phyloP scores from a whole-genome alignment of 257 asterid species.

The Nemophila menziesii region DNA sequence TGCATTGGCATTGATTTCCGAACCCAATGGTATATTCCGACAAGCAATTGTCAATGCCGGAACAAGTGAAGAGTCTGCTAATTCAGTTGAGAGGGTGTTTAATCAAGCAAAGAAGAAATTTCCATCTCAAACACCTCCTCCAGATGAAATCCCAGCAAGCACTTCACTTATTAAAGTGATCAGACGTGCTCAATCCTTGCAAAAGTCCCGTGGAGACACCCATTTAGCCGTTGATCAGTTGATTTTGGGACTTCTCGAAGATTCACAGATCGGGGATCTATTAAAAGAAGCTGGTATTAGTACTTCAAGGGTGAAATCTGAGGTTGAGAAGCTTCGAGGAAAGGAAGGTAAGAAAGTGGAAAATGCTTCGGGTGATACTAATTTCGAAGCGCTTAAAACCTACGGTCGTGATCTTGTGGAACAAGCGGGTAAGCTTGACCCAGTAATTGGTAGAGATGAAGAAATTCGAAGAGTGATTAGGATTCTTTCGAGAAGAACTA shows the following conservation, averaged over 20 bases:
- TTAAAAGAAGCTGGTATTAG: constrained; percentile 18
- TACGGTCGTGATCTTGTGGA: constrained; percentile 29
- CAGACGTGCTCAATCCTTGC: constrained; percentile 18
- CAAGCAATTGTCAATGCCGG: constrained; percentile 15
- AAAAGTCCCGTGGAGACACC: constrained; percentile 17
- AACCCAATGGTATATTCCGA: constrained; percentile 21
- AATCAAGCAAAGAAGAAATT: constrained; percentile 23
- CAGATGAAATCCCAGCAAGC: constrained; percentile 23
- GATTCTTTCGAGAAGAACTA: constrained; percentile 19
- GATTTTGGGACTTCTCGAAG: constrained; percentile 27
- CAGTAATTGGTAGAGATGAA: constrained; percentile 24
- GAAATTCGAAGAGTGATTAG: constrained; percentile 20
- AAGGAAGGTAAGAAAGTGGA: constrained; percentile 21
- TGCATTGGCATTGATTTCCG: constrained; percentile 11
- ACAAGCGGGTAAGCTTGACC: constrained; percentile 24
- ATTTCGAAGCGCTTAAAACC: constrained; percentile 20
- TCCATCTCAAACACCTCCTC: too few relatives aligned
- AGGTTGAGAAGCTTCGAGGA: constrained; percentile 20
- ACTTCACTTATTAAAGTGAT: constrained; percentile 20
- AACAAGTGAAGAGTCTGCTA: constrained; percentile 18
- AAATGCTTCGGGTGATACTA: constrained; percentile 24
- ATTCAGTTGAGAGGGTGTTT: constrained; percentile 16
- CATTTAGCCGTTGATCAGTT: constrained; percentile 24
- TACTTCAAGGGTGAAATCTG: constrained; percentile 12
- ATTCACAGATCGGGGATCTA: constrained; percentile 24